Conservation (phyloP, 345 rosid genomes). For the Eutrema heterophyllum region DNA sequence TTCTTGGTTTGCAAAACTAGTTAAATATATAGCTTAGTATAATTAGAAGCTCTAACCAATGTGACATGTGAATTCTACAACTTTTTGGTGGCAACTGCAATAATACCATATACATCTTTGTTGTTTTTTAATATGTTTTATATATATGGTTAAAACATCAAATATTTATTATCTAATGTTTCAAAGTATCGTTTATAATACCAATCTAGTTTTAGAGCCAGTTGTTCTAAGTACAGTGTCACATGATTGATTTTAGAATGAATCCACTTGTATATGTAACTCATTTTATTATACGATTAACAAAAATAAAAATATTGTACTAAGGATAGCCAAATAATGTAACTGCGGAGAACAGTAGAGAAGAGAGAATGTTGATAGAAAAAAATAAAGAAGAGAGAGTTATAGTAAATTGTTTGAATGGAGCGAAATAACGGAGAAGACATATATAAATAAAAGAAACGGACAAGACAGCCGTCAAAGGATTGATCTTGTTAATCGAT, state of each 20-base stretch:
- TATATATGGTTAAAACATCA: no score
- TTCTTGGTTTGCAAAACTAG: constrained; percentile 1
- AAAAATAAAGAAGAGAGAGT: not conserved
- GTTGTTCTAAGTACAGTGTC: not conserved
- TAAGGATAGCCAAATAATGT: not conserved
- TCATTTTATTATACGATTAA: no score
- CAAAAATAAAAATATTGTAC: not conserved
- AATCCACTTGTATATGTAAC: not conserved
- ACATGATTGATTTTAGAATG: not conserved
- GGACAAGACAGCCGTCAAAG: constrained; percentile 1
- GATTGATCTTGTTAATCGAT: not conserved
- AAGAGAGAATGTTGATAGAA: no score
- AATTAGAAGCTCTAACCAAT: constrained; percentile 2
- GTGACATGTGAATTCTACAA: not conserved
- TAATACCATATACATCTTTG: not conserved
- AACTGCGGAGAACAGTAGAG: not conserved
- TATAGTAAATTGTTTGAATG: not conserved
- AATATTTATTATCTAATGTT: not conserved
- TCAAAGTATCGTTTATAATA: not conserved
- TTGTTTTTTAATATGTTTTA: no score
- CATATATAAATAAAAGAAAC: not conserved
- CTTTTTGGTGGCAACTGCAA: not conserved
- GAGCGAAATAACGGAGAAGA: not conserved
- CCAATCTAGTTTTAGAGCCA: not conserved
- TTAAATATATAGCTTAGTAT: not conserved